Evolutionary conservation across 345 rosid species (phyloP), one percentile per base, ranked within the genome.

Genomic region (Combretum micranthum): DNA sequence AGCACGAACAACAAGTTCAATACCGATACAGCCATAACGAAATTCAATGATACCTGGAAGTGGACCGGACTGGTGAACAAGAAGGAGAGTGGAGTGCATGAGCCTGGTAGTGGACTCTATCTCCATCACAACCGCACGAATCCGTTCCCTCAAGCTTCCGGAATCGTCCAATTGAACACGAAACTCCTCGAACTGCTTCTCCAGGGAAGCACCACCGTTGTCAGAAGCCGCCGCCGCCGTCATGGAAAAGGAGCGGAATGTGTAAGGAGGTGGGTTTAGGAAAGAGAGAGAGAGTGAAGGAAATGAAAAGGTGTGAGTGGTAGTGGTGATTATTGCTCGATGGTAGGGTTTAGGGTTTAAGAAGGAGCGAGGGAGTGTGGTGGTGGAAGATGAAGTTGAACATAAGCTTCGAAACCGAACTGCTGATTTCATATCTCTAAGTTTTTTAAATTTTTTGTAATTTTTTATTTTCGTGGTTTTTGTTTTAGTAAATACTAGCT

Each of bases 21-120:
- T n/a, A n/a, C n/a, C n/a, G 53, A 21, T 53, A 59, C 23, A 32
- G 42, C 54, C 32, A 10, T 42, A 0, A 20, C 49, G 47, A 11
- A 42, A 42, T 3, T 14, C n/a, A 20, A 56, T 16, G 7, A 53
- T 42, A 93, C 99, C 96, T 2, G 90, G 77, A 60, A 93, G 68
- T 10, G 99, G 88, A 43, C 83, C 87, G 37, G 94, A 85, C 62
- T 89, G 97, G 59, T 93, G 97, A 56, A 89, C 86, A 18, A 85
- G 88, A 44, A 93, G 97, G 37, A 93, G 81, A 48, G 74, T 66
- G 66, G 93, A 86, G 56, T 84, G 82, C 74, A 93, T 76, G 46
- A 87, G 71, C 61, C 97, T 77, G 15, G 83, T 67, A 15, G 76
- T 68, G 49, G 96, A 85, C 71, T 89, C 99, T 47, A 87, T 89